Base-by-base conservation (phyloP, 352 stramenopile genomes). In the Phytophthora aleatoria region DNA sequence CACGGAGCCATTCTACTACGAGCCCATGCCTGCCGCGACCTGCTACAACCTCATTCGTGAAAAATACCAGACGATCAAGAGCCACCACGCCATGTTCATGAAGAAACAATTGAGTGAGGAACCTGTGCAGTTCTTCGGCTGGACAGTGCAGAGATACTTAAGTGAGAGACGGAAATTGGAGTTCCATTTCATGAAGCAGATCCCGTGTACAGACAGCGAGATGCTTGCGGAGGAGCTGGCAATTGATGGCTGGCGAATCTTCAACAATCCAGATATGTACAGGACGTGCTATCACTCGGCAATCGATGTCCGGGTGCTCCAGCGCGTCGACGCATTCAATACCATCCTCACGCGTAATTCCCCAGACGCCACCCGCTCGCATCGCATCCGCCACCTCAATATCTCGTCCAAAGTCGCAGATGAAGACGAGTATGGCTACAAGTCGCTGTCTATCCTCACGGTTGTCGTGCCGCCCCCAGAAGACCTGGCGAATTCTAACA, bases 1-100 rank as follows among this genome's bases (percentile, higher is more conserved):
- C 45, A 69, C 73, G 24, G 65, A 71, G 38, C 75, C 75, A 6
- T 81, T 83, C 54, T 83, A 76, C 69, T 83, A 72, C 47, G 75
- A 74, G 47, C 66, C 69, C 15, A 78, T 79, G 53, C 26, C 71
- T 4, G 38, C 41, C 1, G 30, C 33, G n/a, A 60, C 50, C 4
- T 72, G 62, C 47, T 71, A 74, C 47, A 53, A 35, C 26, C 52
- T 76, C 36, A 64, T 81, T 47, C 50, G 53, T 11, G 54, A 64
- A 16, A 73, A 65, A 47, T 71, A 69, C 31, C 50, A 70, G 44
- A 61, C 56, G 3, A 71, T 73, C 16, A 67, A 71, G 33, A 47
- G 31, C 10, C 67, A 79, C 38, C 50, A 79, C 49, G 49, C 57
- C 7, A 57, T 50, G 27, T 79, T 78, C 45, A 44, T 50, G 16